Base-by-base conservation (phyloP, 352 stramenopile species). In the Saprolegnia parasitica region DNA sequence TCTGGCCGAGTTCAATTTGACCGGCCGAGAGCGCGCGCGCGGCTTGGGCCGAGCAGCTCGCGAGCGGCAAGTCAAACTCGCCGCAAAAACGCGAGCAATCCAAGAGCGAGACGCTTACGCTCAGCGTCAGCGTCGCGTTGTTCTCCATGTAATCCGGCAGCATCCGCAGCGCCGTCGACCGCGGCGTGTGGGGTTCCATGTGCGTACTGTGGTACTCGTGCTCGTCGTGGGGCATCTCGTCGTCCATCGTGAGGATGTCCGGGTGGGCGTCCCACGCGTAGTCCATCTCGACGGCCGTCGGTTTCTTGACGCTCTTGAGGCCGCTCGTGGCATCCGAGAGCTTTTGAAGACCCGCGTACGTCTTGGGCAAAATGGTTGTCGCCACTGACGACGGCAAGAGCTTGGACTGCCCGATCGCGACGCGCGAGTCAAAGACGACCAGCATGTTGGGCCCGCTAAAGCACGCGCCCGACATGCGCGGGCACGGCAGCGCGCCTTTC, bases 391-490 rank as follows among this genome's bases (percentile, higher is more conserved):
- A 37, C n/a, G 47, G 58, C 15, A 66, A 39, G n/a, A 66, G 32
- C 24, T 66, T 66, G 58, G 58, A 66, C 67, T 93, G 86, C 21
- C 83, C 84, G 29, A 95, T 91, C 32, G 84, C 86, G 0, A 89
- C 77, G 0, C 85, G 85, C 23, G 87, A 93, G 62, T 95, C 87
- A 57, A 95, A 95, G 37, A 93, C 77, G 11, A 95, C 65, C 37
- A 95, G 74, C 76, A 91, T 86, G 54, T 95, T 95, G 29, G 87
- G 87, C 0, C 87, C 87, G 61, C 87, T 93, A 56, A 95, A 95
- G 65, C 76, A 85, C 23, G 81, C 87, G 18, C 87, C 85, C 3
- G 81, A 93, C 54, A 95, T 86, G 0, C 87, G 82, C 37, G 85
- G 87, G 63, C 86, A 93, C 8, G 87, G 87, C 32, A 92, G 72